phyloP scores from a whole-genome alignment of 78 protist species.

The Dictyostelium capitatum region DNA sequence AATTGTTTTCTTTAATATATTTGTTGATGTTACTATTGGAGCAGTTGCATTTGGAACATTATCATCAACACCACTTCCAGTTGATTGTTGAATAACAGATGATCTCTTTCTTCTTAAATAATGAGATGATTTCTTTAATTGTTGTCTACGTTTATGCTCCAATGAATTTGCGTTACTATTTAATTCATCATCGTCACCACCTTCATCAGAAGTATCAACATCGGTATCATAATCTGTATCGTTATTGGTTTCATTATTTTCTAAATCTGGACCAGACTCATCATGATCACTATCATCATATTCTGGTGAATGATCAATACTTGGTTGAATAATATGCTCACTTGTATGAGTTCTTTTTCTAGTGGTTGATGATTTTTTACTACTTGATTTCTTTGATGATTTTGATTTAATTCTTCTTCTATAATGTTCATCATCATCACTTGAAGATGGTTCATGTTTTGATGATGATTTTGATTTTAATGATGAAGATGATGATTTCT shows the following conservation, averaged over 20 bases:
- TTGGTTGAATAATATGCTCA: not conserved
- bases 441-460: constrained; percentile 46
- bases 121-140: constrained; percentile 8
- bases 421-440: constrained; percentile 37
- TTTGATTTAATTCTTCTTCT: not conserved
- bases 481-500: not conserved
- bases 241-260: not conserved
- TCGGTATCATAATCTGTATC: not conserved
- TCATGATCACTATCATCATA: not conserved
- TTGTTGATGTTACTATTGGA: not conserved
- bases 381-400: not conserved
- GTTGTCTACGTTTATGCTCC: not conserved
- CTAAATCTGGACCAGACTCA: constrained; percentile 4
- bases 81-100: not conserved
- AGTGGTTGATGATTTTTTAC: not conserved
- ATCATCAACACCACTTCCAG: not conserved
- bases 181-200: not conserved
- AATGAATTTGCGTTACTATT: not conserved
- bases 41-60: not conserved
- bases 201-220: not conserved
- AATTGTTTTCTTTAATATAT: constrained; percentile 9
- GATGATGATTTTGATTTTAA: constrained; percentile 8
- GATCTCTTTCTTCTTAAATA: constrained; percentile 6
- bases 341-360: constrained; percentile 14
- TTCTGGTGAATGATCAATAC: not conserved